Base-by-base conservation (phyloP, 73 alveolate species). In the Breviolum minutum region DNA sequence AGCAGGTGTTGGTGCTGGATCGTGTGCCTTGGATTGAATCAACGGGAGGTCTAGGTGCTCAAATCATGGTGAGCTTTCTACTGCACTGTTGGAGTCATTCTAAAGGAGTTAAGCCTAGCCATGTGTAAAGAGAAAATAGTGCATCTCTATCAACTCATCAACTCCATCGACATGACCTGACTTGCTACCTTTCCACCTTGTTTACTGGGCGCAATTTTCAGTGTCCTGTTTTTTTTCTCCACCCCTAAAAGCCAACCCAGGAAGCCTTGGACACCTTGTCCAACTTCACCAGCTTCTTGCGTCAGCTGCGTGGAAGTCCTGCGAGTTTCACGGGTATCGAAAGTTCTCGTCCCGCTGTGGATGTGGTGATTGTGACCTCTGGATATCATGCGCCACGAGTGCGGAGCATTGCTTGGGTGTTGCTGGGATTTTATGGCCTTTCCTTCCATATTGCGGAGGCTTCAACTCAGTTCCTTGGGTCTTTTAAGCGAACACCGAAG, bases 201-300 rank as follows among this genome's bases (percentile, higher is more conserved):
- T 40, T 40, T 2, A 0, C 0, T 40, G 54, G 54, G 54, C 54
- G 54, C 0, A 40, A 40, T 2, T 40, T 40, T 40, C 5, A 3
- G 54, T 40, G 54, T 40, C 54, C 54, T 40, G 54, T 40, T 0
- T 40, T 17, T 68, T 68, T 66, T 77, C 61, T 7, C 63, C 24
- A 77, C 12, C 22, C 13, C 30, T 26, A 29, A 11, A 8, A 63
- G 0, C 14, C 87, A 11, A 20, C 19, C 66, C 98, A 92, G 98
- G 98, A 92, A 29, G 98, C 98, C 7, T n/a, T 92, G 27, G 98
- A 92, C 90, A 92, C 98, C 26, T 76, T 92, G 68, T 64, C 91
- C 82, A 92, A 92, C 80, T 92, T 92, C 98, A 92, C 98, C 13
- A 74, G 68, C 48, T 92, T 92, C 73, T 48, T 92, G 27, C 98